Base-by-base conservation (phyloP, 352 stramenopile genomes). In the Peronosclerospora sorghi region DNA sequence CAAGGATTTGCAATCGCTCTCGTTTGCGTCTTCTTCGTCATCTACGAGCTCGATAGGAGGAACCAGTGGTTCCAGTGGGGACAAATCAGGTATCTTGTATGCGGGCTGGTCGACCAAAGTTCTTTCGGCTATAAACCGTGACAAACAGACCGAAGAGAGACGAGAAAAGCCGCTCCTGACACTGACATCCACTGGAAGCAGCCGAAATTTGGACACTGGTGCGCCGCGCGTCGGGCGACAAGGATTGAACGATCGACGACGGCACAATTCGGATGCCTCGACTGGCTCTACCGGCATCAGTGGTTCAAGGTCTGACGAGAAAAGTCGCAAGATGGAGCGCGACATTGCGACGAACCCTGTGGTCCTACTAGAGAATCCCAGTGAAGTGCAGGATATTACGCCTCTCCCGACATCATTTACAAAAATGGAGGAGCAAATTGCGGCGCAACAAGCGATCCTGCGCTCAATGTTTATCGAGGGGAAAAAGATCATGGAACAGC, bases 401-500 rank as follows among this genome's bases (percentile, higher is more conserved):
- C 61, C 74, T n/a, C 57, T 86, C 28, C 74, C 72, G 9, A 77
- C 55, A 32, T 73, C 65, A 5, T 87, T 87, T 37, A 63, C 60
- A 5, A 79, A 78, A 45, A 83, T 87, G 75, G 72, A 87, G 51
- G 68, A 87, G 48, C 73, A 77, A 45, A 87, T 87, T 41, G 75
- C 75, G 1, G 72, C 63, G 5, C 75, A 87, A 52, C 72, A 87
- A 55, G 61, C 69, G 44, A 57, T 87, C 17, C 41, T 87, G 19
- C 66, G 74, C 15, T 81, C 68, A 24, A 84, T 86, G 68, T 67
- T 83, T 47, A 60, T 80, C 51, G 69, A 86, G 39, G 74, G 74
- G 40, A 65, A 84, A 48, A 83, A 83, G 57, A 84, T 86, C 26
- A 82, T 84, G 71, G 47, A 81, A 47, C 53, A 81, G 35, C 38